phyloP scores from a whole-genome alignment of 73 alveolate genomes.

The Paramecium pentaurelia region DNA sequence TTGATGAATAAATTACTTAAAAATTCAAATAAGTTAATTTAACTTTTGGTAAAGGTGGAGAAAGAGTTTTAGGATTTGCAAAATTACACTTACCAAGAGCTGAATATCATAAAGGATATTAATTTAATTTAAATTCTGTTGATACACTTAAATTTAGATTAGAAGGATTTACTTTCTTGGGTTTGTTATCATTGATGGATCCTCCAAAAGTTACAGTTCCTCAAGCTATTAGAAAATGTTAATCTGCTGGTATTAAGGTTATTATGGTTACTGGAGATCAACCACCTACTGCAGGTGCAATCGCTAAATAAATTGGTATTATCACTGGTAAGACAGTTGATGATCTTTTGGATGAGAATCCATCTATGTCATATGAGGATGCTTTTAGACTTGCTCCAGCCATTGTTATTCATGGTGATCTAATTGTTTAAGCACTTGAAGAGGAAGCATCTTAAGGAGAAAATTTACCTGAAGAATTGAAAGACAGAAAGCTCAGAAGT shows the following conservation, averaged over 20 bases:
- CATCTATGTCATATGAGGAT: constrained; percentile 64
- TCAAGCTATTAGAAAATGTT: constrained; percentile 75
- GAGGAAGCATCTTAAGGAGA: constrained; percentile 22
- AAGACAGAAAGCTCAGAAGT: constrained; percentile 75
- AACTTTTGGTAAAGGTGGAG: constrained; percentile 70
- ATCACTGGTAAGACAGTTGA: constrained; percentile 66
- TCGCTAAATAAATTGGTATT: constrained; percentile 75
- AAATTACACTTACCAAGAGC: constrained; percentile 54
- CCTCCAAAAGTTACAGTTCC: constrained; percentile 92
- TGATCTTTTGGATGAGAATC: constrained; percentile 59
- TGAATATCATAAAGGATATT: constrained; percentile 60
- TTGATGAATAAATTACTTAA: constrained; percentile 42
- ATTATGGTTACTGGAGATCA: constrained; percentile 97
- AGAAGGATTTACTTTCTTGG: constrained; percentile 77
- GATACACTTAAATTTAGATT: constrained; percentile 72
- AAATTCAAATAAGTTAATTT: constrained; percentile 66
- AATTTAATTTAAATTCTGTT: constrained; percentile 56
- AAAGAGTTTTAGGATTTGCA: constrained; percentile 82
- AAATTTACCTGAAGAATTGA: constrained; percentile 46
- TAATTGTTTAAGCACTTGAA: constrained; percentile 64
- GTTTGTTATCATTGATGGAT: constrained; percentile 89
- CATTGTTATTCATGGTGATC: constrained; percentile 83
- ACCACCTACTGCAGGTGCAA: constrained; percentile 94
- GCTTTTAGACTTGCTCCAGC: constrained; percentile 72
- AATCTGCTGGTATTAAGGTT: constrained; percentile 93